phyloP scores from a whole-genome alignment of 805 yeast genomes.

The Maudiozyma bulderi region DNA sequence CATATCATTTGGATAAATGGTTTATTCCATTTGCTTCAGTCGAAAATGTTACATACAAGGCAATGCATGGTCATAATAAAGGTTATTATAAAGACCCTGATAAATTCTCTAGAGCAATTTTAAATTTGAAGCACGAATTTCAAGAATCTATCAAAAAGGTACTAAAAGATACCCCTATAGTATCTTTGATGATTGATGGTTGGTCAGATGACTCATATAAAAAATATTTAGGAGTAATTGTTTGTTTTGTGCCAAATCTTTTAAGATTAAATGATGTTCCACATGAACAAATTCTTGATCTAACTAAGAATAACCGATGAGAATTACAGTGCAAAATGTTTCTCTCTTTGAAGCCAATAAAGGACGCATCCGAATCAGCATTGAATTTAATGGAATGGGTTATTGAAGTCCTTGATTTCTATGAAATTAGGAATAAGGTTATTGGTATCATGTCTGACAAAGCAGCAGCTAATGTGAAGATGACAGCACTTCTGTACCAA shows the following conservation, averaged over 20 bases:
- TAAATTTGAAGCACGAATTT: not conserved
- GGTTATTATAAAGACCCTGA: no score
- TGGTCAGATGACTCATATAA: not conserved
- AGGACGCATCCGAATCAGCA: not conserved
- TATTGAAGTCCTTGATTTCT: not conserved
- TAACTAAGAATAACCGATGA: not conserved
- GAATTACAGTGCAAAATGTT: not conserved
- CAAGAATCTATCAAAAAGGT: not conserved
- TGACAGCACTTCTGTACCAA: not conserved
- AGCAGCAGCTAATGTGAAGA: not conserved
- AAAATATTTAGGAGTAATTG: not conserved
- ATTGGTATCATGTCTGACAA: not conserved
- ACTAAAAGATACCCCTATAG: not conserved
- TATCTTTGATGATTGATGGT: no score
- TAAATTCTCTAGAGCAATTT: not conserved
- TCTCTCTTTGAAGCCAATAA: not conserved
- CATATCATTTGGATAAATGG: not conserved
- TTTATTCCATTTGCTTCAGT: not conserved
- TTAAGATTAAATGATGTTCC: not conserved
- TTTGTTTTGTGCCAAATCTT: not conserved
- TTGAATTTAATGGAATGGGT: not conserved
- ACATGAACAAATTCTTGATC: not conserved
- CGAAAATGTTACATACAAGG: not conserved
- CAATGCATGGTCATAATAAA: no score
- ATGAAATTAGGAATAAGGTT: not conserved